Percentiles rank a stretch among this genome's conserved stretches.
Evolutionary conservation across 768 basidiomycete species (phyloP).

Genomic region (Scleroderma citrinum): DNA sequence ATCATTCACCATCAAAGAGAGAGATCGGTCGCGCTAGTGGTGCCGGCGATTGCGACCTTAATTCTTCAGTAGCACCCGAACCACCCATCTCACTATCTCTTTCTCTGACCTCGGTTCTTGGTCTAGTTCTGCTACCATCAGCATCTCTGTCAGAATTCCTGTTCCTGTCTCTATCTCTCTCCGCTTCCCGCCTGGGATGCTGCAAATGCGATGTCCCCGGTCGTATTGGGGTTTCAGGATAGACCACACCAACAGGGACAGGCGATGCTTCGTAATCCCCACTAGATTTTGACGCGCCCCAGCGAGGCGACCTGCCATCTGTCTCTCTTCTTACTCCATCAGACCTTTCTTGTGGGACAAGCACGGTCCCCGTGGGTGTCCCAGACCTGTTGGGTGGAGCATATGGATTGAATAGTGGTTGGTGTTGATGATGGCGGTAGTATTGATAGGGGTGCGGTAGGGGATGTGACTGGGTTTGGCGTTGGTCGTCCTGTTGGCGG

Average conservation of each 20-base stretch:
- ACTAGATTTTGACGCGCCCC: not conserved
- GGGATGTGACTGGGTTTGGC: not conserved
- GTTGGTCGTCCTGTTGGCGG: not conserved
- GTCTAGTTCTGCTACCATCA: not conserved
- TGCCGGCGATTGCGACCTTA: slow-evolving; percentile 20
- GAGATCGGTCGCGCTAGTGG: slow-evolving; percentile 26
- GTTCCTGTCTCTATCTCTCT: not conserved
- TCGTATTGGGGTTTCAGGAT: slow-evolving; percentile 22
- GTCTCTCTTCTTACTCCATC: not conserved
- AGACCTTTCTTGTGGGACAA: slow-evolving; percentile 2
- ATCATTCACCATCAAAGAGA: slow-evolving; percentile 17
- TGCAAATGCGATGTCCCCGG: slow-evolving; percentile 19
- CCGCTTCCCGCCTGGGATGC: slow-evolving; percentile 1
- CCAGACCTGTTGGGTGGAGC: slow-evolving; percentile 9
- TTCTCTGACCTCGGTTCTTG: not conserved
- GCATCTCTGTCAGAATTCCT: no score
- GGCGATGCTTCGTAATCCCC: slow-evolving; percentile 21
- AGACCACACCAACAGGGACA: slow-evolving; percentile 20
- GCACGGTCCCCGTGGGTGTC: slow-evolving; percentile 1
- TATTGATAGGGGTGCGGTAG: not conserved
- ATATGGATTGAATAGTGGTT: not conserved
- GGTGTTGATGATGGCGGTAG: not conserved
- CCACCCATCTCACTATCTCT: slow-evolving; percentile 1
- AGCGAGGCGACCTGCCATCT: slow-evolving; percentile 11
- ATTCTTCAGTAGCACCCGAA: slow-evolving; percentile 9